Evolutionary conservation across 352 stramenopile genomes (phyloP).

Genomic region (Globisporangium yorkense): DNA sequence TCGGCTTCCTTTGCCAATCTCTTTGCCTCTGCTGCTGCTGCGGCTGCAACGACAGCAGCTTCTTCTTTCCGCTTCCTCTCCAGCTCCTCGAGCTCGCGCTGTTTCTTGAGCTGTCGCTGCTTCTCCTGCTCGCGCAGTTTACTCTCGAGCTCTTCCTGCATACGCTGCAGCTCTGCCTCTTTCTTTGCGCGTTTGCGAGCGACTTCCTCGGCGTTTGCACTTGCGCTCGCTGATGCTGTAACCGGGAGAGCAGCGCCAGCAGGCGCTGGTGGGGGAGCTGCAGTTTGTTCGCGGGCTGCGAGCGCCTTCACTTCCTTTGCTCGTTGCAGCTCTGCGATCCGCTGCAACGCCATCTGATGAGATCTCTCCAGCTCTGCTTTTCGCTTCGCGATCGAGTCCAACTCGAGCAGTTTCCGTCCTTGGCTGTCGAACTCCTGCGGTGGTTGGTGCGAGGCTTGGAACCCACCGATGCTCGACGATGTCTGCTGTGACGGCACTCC

Average conservation of each 20-base stretch:
- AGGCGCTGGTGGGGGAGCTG: not conserved
- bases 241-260: conserved; percentile 6
- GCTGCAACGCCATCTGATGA: conserved; percentile 45
- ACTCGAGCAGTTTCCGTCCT: conserved; percentile 21
- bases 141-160: conserved; percentile 11
- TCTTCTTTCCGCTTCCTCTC: conserved; percentile 25
- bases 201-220: conserved; percentile 17
- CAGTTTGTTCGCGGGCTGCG: conserved; percentile 23
- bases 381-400: conserved; percentile 50
- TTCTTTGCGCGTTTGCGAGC: conserved; percentile 22
- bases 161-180: conserved; percentile 17
- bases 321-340: conserved; percentile 36
- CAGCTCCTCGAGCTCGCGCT: conserved; percentile 10
- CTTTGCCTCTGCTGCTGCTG: conserved; percentile 8
- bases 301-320: conserved; percentile 43
- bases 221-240: conserved; percentile 6
- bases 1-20: conserved; percentile 13
- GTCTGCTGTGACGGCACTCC: conserved; percentile 3
- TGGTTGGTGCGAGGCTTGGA: conserved; percentile 3
- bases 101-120: conserved; percentile 8
- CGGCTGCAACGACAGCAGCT: conserved; percentile 6
- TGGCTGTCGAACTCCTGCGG: conserved; percentile 8
- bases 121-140: conserved; percentile 10
- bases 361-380: conserved; percentile 56
- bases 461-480: not conserved